A percentile compares a stretch with the other conserved stretches of the same genome.
These are phyloP conservation scores for Heimioporus sp. DNA, from an alignment of 768 basidiomycete genomes.

Conservation along the genomic window DNA sequence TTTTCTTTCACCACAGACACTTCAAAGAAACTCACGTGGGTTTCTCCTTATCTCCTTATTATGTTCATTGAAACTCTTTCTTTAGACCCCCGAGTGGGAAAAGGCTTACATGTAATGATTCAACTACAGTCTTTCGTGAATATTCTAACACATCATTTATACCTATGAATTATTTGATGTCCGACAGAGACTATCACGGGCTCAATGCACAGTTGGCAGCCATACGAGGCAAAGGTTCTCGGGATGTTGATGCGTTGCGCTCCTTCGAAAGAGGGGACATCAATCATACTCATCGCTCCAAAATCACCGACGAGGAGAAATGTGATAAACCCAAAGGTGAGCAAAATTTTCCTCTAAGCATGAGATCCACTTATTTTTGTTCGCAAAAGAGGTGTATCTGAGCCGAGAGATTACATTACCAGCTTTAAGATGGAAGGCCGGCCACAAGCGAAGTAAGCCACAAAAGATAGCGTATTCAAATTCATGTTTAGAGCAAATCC, in stretches of 20 bases:
- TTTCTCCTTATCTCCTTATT: not conserved
- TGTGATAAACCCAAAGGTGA: conserved; percentile 8
- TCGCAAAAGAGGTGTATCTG: conserved; percentile 5
- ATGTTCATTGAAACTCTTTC: conserved; percentile 1
- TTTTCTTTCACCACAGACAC: conserved; percentile 42
- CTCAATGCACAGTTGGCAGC: conserved; percentile 66
- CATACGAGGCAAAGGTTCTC: conserved; percentile 38
- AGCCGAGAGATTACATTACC: not conserved
- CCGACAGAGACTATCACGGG: conserved; percentile 62
- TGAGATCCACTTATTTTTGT: not conserved
- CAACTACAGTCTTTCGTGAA: not conserved
- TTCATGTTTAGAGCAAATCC: not conserved
- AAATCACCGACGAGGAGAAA: conserved; percentile 1
- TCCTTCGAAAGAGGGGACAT: conserved; percentile 6
- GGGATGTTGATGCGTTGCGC: conserved; percentile 20
- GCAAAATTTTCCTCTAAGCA: not conserved
- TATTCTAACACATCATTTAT: not conserved
- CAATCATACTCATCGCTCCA: not conserved
- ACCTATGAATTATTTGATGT: not conserved
- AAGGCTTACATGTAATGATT: conserved; percentile 31
- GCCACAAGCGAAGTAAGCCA: conserved; percentile 12
- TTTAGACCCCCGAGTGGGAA: conserved; percentile 63
- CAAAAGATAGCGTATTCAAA: too few relatives aligned
- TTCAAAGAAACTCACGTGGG: conserved; percentile 67
- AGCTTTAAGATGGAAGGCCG: not conserved